These are phyloP conservation scores for Phytopythium montanum DNA, from an alignment of 352 stramenopile genomes.

Conservation along the genomic window DNA sequence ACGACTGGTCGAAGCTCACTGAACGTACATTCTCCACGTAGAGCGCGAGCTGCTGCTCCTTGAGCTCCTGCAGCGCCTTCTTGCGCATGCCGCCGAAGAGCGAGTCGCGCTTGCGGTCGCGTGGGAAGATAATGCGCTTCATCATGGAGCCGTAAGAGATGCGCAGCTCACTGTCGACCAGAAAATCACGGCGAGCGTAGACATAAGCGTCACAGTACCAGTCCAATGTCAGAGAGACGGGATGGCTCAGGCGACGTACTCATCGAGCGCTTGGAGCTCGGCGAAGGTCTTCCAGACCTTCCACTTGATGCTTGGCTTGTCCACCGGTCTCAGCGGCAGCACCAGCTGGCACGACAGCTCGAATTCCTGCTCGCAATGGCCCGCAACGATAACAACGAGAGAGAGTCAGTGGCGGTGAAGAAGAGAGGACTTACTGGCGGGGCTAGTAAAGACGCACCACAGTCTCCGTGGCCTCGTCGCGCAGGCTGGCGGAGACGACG, in stretches of 20 bases:
- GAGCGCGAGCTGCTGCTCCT: conserved; percentile 65
- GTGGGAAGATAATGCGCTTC: conserved; percentile 54
- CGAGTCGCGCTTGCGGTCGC: conserved; percentile 70
- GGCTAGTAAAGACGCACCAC: conserved; percentile 45
- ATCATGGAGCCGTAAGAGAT: conserved; percentile 46
- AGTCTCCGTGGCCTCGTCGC: conserved; percentile 56
- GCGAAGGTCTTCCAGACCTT: conserved; percentile 72
- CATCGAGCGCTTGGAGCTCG: conserved; percentile 64
- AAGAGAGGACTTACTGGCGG: neutral
- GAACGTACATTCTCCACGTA: conserved; percentile 57
- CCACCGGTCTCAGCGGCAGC: conserved; percentile 38
- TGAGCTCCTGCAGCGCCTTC: conserved; percentile 61
- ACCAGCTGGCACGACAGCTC: conserved; percentile 71
- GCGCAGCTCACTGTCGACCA: conserved; percentile 46
- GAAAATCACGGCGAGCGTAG: neutral
- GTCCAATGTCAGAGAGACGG: neutral
- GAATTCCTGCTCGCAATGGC: conserved; percentile 34
- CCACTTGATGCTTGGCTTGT: conserved; percentile 75
- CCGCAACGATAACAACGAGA: neutral
- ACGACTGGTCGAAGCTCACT: neutral
- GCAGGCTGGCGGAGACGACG: conserved; percentile 46
- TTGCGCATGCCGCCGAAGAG: conserved; percentile 65
- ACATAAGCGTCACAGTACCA: neutral
- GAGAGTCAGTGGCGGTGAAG: neutral
- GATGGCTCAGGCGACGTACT: conserved; percentile 30